Base-by-base conservation (phyloP, 2,329 filamentous ascomycete genomes). In the Colletotrichum magnum region DNA sequence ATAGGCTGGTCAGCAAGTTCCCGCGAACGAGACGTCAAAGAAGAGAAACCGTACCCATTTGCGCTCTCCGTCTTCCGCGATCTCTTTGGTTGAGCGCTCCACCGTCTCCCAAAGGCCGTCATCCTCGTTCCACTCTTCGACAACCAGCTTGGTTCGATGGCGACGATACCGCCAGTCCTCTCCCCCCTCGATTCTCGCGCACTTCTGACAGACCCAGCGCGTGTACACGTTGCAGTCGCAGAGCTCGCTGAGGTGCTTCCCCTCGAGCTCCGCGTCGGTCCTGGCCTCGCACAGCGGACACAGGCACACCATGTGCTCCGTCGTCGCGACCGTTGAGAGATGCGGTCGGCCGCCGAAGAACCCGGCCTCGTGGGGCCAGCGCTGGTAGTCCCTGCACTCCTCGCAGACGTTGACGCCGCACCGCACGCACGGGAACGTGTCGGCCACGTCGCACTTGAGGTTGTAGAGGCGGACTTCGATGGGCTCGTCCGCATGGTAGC, bases 151-250 rank as follows among this genome's bases (percentile, higher is more conserved):
- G 16, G 68, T 70, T 45, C 13, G 10, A 53, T 32, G 3, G 21
- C 21, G 21, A 24, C 21, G 71, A 72, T 18, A 26, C 7, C 9
- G 16, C 43, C 1, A 24, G 21, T 58, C 50, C 26, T 50, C 39
- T 1, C 32, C 5, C 0, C 57, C 13, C 21, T 69, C 52, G 1
- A 18, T 39, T 2, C 16, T 16, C 5, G 24, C n/a, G 18, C 68
- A 71, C 0, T 52, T 48, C n/a, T 21, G 1, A 16, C 71, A 72
- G 10, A 69, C 63, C 69, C 71, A 72, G 5, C 64, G 36, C 10
- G 32, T 69, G 53, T 61, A 66, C n/a, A 48, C 24, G 5, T 72
- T 63, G 45, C 68, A 72, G 53, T 71, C 64, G 36, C 71, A 72
- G 10, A 48, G 36, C 10, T 66, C 56, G 54, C 53, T 69, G 52